A percentile compares a stretch with the other conserved stretches of the same genome.
Conservation (phyloP, 805 yeast genomes). For the Zygosaccharomyces bailii region DNA sequence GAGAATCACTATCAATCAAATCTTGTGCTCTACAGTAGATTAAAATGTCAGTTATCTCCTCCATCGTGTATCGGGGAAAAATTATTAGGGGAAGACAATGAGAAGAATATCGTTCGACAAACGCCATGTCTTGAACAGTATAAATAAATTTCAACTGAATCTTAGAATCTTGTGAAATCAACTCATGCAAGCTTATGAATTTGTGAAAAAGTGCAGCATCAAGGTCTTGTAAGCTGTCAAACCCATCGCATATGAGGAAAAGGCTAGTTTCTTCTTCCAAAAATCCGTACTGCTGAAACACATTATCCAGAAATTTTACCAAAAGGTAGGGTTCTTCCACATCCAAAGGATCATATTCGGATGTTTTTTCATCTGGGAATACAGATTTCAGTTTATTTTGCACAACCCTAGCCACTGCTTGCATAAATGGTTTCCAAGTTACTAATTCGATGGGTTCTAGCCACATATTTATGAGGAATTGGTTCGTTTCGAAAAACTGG, state of each 20-base stretch:
- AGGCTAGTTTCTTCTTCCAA: slow-evolving; percentile 14
- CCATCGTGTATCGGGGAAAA: slow-evolving; percentile 31
- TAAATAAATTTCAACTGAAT: slow-evolving; percentile 28
- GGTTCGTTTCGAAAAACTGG: slow-evolving; percentile 19
- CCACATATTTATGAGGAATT: slow-evolving; percentile 19
- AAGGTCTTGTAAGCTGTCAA: slow-evolving; percentile 33
- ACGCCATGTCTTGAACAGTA: slow-evolving; percentile 24
- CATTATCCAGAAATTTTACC: slow-evolving; percentile 21
- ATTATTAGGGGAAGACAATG: slow-evolving; percentile 28
- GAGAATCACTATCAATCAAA: slow-evolving; percentile 14
- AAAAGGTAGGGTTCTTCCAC: slow-evolving; percentile 33
- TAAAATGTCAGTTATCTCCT: slow-evolving; percentile 25
- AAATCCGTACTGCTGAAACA: slow-evolving; percentile 15
- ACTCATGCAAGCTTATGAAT: slow-evolving; percentile 29
- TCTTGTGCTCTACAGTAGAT: slow-evolving; percentile 19
- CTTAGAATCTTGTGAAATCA: slow-evolving; percentile 18
- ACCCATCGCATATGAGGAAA: slow-evolving; percentile 32
- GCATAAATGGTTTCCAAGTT: slow-evolving; percentile 34
- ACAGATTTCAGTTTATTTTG: slow-evolving; percentile 19
- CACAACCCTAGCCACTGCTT: slow-evolving; percentile 27
- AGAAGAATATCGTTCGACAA: slow-evolving; percentile 29
- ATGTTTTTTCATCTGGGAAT: slow-evolving; percentile 15
- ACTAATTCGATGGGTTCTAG: slow-evolving; percentile 32
- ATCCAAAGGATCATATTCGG: slow-evolving; percentile 27
- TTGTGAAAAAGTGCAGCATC: slow-evolving; percentile 30